Evolutionary conservation across 2,329 filamentous ascomycete genomes (phyloP), one percentile per base, ranked within the genome.

Genomic region (Cryphonectria japonica): DNA sequence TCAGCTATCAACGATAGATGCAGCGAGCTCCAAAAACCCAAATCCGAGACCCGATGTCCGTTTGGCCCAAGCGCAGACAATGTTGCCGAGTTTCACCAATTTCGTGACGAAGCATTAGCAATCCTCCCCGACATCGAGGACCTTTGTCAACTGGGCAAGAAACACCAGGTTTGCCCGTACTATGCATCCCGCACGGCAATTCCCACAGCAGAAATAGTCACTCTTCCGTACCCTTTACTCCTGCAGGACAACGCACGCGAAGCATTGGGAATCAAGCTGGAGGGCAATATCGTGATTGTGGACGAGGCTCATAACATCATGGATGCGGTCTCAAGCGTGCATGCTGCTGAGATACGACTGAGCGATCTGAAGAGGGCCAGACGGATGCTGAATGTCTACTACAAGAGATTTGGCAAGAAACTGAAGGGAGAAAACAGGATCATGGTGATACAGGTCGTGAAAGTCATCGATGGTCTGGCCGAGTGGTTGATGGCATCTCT

Each of bases 291-390:
- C 0, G 90, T 99, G n/a, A 92, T 99, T 37, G 93, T 99, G 64
- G 96, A 99, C 75, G 96, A 99, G 83, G 96, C 96, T 0, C 96
- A 99, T 79, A 99, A 99, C 78, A 88, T 99, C 67, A 97, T 98
- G 92, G 95, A 98, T 79, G 94, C 95, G 0, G 93, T 99, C 62
- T 89, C 93, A 22, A 92, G 91, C 62, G 96, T 97, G 46, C 91
- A 98, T 78, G 95, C 95, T 0, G 89, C 93, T 0, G 89, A 92
- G 50, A 86, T 98, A 29, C 89, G 88, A 2, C 83, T 97, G 4
- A 83, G 83, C 37, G 94, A 98, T 73, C 83, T 98, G 26, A 88
- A 88, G 66, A 86, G 87, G 71, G 93, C 92, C 2, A 88, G 93
- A 68, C 86, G 86, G 65, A 94, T 97, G 81, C 85, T 99, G 1